Evolutionary conservation across 2,329 filamentous ascomycete genomes (phyloP).

Genomic region (Aspergillus cejpii): DNA sequence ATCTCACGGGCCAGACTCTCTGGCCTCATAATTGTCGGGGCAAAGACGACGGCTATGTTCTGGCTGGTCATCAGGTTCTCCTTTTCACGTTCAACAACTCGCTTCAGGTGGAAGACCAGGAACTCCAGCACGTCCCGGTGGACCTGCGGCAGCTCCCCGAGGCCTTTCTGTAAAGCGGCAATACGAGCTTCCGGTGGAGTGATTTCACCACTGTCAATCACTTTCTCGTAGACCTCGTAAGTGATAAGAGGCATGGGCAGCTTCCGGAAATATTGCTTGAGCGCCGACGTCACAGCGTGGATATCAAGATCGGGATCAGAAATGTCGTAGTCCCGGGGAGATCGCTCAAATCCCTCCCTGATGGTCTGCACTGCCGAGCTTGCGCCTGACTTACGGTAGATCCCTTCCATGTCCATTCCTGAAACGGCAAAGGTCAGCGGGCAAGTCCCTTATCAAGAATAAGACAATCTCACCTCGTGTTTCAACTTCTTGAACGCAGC

Average conservation of each 20-base stretch:
- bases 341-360: conserved; percentile 84
- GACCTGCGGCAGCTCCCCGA: conserved; percentile 70
- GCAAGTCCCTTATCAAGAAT: background rate
- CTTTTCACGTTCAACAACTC: conserved; percentile 72
- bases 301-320: conserved; percentile 92
- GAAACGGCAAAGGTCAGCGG: conserved; percentile 11
- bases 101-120: conserved; percentile 83
- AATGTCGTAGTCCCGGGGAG: conserved; percentile 71
- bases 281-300: conserved; percentile 85
- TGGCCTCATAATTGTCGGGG: conserved; percentile 93
- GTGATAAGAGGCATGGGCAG: conserved; percentile 84
- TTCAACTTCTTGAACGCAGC: conserved; percentile 96
- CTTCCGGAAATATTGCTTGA: conserved; percentile 97
- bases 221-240: conserved; percentile 81
- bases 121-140: conserved; percentile 90
- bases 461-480: conserved; percentile 58
- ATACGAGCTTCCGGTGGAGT: conserved; percentile 62
- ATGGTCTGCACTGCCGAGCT: conserved; percentile 85
- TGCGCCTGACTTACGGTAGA: conserved; percentile 95
- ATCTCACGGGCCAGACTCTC: conserved; percentile 86
- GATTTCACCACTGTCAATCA: conserved; percentile 64
- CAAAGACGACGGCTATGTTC: conserved; percentile 94
- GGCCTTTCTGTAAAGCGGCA: conserved; percentile 62
- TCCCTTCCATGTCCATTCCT: conserved; percentile 90
- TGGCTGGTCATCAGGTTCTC: conserved; percentile 96